phyloP scores from a whole-genome alignment of 352 stramenopile species.

The Globisporangium cederbergense region DNA sequence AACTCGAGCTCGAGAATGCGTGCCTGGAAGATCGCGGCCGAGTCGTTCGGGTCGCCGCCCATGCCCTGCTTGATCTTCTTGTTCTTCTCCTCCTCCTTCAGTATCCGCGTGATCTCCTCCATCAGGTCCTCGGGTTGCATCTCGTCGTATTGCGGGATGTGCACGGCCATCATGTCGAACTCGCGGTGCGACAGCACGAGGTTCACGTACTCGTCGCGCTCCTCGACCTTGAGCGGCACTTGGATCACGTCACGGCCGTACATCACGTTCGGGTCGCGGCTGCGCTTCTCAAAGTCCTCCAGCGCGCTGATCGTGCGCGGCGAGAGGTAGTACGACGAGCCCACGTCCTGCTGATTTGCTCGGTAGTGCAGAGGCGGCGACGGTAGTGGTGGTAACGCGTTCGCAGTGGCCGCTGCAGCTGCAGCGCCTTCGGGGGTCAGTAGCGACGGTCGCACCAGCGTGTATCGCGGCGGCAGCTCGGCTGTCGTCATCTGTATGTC shows the following conservation, averaged over 20 bases:
- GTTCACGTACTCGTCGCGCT: conserved; percentile 54
- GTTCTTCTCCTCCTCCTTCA: conserved; percentile 50
- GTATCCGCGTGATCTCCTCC: conserved; percentile 48
- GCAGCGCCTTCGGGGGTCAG: conserved; percentile 12
- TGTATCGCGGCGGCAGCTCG: conserved; percentile 14
- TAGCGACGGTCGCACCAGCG: conserved; percentile 15
- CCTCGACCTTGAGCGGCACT: conserved; percentile 52
- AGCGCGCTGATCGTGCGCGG: conserved; percentile 28
- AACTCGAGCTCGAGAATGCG: conserved; percentile 68
- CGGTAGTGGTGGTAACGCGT: conserved; percentile 25
- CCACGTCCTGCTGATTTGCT: conserved; percentile 10
- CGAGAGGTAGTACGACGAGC: conserved; percentile 21
- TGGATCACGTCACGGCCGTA: conserved; percentile 76
- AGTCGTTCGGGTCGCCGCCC: conserved; percentile 18
- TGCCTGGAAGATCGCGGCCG: conserved; percentile 46
- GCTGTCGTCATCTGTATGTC: conserved; percentile 9
- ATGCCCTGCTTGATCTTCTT: conserved; percentile 24
- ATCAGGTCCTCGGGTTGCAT: conserved; percentile 51
- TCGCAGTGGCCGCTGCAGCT: conserved; percentile 2
- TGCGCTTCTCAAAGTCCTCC: conserved; percentile 21
- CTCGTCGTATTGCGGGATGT: conserved; percentile 66
- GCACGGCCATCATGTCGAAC: conserved; percentile 73
- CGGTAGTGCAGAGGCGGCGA: conserved; percentile 15
- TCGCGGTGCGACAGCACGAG: conserved; percentile 74
- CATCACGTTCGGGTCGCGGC: conserved; percentile 34